Evolutionary conservation across 2,329 filamentous ascomycete genomes (phyloP), one percentile per base, ranked within the genome.

Genomic region (Atkinsonella texensis): DNA sequence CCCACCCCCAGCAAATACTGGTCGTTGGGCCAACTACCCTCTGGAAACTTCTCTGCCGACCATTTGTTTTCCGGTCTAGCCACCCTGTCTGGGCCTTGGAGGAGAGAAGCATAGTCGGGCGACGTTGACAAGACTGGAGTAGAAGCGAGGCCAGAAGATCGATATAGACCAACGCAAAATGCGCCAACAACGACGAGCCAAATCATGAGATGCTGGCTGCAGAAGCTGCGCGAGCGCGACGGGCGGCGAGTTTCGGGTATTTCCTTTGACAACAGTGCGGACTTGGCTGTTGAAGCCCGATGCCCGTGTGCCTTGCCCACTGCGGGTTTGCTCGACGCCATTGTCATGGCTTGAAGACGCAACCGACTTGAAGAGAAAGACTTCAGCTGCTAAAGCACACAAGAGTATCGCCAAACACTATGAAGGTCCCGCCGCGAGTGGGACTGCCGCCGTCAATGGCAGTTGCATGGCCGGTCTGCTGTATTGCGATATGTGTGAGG

Each of bases 1-100:
- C 76, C 75, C 12, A 73, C 73, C 3, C 75, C 75, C 17, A 79
- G 55, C 3, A 79, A 64, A 53, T 76, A 79, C n/a, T 58, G 56
- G 32, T 54, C 50, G 12, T 54, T 38, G 20, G 53, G 53, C 54
- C 51, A 54, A 23, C 53, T 46, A 38, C 52, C 54, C 13, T 47
- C 38, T 23, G 55, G 53, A 35, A 57, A 38, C 20, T 18, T 51
- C 38, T 55, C 51, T 8, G 46, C 33, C 2, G 56, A 54, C 56
- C 56, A 57, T 46, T 43, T 47, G 18, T 59, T 56, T 9, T 41
- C 42, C 20, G 45, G 47, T 15, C 41, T 50, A 35, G 46, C 44
- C 15, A 49, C 39, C 12, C 50, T 49, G 39, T 53, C 35, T 20
- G 42, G 40, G 17, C 50, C 42, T 20, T 46, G 39, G 32, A 45